Evolutionary conservation across 768 basidiomycete species (phyloP).

Genomic region (Lyophyllum semitale): DNA sequence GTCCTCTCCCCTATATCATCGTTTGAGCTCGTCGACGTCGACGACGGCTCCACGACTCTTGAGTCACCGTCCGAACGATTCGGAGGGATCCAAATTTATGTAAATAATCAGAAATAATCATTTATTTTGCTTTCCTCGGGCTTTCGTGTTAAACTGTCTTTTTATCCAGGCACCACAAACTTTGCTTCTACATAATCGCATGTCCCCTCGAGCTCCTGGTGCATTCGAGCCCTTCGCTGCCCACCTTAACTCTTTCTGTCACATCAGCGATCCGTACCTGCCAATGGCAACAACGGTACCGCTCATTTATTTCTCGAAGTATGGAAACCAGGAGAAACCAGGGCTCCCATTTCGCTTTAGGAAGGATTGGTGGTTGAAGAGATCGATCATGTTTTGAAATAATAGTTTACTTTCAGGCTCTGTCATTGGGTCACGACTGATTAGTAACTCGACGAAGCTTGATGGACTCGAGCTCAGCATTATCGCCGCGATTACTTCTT

Average conservation of each 20-base stretch:
- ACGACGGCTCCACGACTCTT: no score
- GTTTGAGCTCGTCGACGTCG: no score
- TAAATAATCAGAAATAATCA: no score
- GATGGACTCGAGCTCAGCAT: no score
- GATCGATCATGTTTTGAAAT: neutral
- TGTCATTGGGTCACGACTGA: neutral
- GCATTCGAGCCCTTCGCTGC: conserved; percentile 6
- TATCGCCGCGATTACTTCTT: no score
- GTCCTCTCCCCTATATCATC: no score
- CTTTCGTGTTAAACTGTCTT: neutral
- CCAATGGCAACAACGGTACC: neutral
- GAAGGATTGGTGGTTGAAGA: conserved; percentile 8
- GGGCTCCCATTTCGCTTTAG: conserved; percentile 4
- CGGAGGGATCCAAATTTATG: no score
- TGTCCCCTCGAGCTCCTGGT: conserved; percentile 5
- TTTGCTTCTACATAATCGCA: neutral
- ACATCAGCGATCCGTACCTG: conserved; percentile 9
- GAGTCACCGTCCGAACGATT: no score
- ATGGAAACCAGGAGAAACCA: conserved; percentile 4
- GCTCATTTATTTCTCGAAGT: conserved; percentile 4
- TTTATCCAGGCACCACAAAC: conserved; percentile 1
- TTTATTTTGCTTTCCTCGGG: no score
- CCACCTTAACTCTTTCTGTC: conserved; percentile 7
- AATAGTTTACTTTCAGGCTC: neutral
- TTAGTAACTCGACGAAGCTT: no score